Base-by-base conservation (phyloP, 2,329 filamentous ascomycete genomes). In the Phoma sp. region DNA sequence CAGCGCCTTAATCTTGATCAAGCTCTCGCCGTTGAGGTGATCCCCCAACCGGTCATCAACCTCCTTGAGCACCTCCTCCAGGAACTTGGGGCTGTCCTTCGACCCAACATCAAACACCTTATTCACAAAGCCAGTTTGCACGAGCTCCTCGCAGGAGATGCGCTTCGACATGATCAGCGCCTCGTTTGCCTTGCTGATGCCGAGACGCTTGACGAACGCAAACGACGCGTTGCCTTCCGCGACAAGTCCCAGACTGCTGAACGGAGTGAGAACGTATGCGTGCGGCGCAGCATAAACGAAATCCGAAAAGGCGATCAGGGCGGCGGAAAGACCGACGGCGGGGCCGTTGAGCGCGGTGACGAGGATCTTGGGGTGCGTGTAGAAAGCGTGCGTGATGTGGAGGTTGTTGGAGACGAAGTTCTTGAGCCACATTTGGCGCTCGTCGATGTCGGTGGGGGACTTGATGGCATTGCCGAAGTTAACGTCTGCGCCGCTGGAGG, bases 361-460 rank as follows among this genome's bases (percentile, higher is more conserved):
- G 20, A 98, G 89, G 76, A 98, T 90, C 79, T 98, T 97, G 66
- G 92, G 91, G 78, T 98, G 95, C 12, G 87, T 88, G 80, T 95
- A 93, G 80, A 98, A 96, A 65, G 92, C 88, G 66, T 91, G 88
- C 2, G 93, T 95, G 67, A 91, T 84, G 82, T 96, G 90, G 51
- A 97, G 84, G 81, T 98, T 98, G 81, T 90, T 89, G 63, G 88
- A 81, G 10, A 91, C 89, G 76, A 98, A 96, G 69, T 73, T 80
- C 45, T 83, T 81, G 29, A 96, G 84, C 78, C 86, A 87, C 63
- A 85, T 80, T n/a, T 78, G 78, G 57, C 81, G 80, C 14, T 68
- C 71, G 54, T 78, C 76, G 36, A 65, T 52, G 21, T 68, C 62
- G 51, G 65, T 59, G 47, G 76, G 71, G 4, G 74, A 71, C 15